Conservation (phyloP, 257 asterid species). For the Penstemon eatonii region DNA sequence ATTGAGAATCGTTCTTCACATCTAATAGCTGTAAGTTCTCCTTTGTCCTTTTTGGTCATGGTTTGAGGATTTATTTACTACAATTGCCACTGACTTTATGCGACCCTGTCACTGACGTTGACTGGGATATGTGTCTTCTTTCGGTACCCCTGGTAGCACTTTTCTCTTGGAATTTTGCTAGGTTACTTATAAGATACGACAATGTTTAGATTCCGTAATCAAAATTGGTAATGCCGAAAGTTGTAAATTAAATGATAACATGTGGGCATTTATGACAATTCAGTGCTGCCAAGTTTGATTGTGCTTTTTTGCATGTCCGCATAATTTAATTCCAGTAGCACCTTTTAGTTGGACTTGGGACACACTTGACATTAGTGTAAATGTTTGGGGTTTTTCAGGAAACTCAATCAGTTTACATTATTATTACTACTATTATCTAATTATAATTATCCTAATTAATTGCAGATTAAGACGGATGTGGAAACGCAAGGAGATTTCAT, state of each 20-base stretch:
- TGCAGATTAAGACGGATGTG: slow-evolving; percentile 79
- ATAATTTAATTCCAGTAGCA: slow-evolving; percentile 7
- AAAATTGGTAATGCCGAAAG: slow-evolving; percentile 33
- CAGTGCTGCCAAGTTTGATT: slow-evolving; percentile 10
- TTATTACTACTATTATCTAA: slow-evolving; percentile 9
- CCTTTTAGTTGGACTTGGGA: slow-evolving; percentile 3
- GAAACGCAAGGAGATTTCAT: slow-evolving; percentile 79
- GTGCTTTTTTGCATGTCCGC: slow-evolving; percentile 6
- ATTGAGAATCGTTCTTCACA: slow-evolving; percentile 90
- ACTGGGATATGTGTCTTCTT: slow-evolving; percentile 38
- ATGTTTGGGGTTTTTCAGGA: slow-evolving; percentile 5
- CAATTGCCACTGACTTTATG: slow-evolving; percentile 35
- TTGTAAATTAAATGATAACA: slow-evolving; percentile 28
- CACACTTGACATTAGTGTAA: slow-evolving; percentile 7
- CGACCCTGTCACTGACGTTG: slow-evolving; percentile 33
- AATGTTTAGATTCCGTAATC: slow-evolving; percentile 39
- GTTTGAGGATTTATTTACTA: slow-evolving; percentile 41
- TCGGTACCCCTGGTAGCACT: slow-evolving; percentile 20
- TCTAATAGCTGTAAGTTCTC: slow-evolving; percentile 63
- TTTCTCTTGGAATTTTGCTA: slow-evolving; percentile 36
- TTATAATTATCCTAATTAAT: slow-evolving; percentile 6
- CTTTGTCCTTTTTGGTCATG: slow-evolving; percentile 17
- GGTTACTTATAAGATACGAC: slow-evolving; percentile 42
- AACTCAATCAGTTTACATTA: not conserved
- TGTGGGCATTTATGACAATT: slow-evolving; percentile 34